Conservation (phyloP, 306 rosid species). For the Prunus mira region DNA sequence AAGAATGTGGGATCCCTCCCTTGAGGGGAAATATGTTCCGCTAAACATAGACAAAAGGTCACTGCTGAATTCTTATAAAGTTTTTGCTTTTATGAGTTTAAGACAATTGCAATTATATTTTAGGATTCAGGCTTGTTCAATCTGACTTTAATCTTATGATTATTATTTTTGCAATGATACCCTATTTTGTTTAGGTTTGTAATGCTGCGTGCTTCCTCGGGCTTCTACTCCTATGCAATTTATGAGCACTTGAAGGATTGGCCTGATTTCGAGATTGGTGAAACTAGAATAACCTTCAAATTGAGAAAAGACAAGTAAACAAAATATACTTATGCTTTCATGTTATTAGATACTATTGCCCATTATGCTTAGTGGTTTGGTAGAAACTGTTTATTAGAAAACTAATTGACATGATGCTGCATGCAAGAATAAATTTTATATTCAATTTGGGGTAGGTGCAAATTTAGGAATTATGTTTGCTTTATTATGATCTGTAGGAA, state of each 20-base stretch:
- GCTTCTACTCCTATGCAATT: constrained; percentile 85
- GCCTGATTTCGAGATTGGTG: constrained; percentile 75
- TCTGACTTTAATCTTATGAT: constrained; percentile 10
- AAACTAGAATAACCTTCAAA: constrained; percentile 87
- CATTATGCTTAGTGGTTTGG: neutral
- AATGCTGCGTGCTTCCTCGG: constrained; percentile 78
- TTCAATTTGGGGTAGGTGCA: neutral
- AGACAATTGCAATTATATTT: neutral
- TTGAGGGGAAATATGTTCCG: constrained; percentile 80
- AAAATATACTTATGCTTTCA: neutral
- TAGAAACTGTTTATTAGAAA: neutral
- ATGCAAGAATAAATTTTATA: neutral
- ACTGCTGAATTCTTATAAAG: constrained; percentile 13
- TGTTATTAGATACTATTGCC: neutral
- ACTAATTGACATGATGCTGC: neutral
- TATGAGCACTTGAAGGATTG: constrained; percentile 78
- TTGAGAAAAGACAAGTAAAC: constrained; percentile 75
- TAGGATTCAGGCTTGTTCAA: neutral
- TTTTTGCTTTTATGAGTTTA: neutral
- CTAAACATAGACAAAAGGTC: constrained; percentile 94
- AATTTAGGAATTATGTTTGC: neutral
- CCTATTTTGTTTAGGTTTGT: constrained; percentile 53
- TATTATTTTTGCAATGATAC: constrained; percentile 14
- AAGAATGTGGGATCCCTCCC: constrained; percentile 86
- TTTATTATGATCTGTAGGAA: neutral